Evolutionary conservation across 75 land plant species (phyloP).

Genomic region (Cunninghamia lanceolata): DNA sequence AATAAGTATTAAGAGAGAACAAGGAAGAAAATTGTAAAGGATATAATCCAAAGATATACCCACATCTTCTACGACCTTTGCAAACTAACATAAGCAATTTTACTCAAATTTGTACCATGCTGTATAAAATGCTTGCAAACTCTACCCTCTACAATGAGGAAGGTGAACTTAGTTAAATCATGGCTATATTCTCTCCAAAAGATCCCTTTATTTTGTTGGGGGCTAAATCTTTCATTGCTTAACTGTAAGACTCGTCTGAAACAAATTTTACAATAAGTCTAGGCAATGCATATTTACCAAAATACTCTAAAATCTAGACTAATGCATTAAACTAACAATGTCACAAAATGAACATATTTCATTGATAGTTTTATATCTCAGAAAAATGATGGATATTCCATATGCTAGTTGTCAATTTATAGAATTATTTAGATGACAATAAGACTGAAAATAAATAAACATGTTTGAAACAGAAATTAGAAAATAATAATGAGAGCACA

Average conservation of each 20-base stretch:
- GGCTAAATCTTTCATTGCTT: too few relatives aligned
- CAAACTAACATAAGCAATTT: background rate
- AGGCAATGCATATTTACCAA: background rate
- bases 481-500: too few relatives aligned
- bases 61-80: background rate
- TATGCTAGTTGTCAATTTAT: too few relatives aligned
- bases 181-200: background rate
- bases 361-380: background rate
- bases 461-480: too few relatives aligned
- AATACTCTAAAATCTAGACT: background rate
- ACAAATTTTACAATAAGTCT: background rate
- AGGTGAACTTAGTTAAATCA: background rate
- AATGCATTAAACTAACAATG: background rate
- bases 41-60: background rate
- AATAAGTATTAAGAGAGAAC: background rate
- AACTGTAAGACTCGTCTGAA: background rate
- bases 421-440: too few relatives aligned
- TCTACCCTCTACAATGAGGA: background rate
- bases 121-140: background rate
- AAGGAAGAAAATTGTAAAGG: background rate
- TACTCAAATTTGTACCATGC: background rate
- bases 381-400: background rate
- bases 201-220: background rate
- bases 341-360: background rate
- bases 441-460: too few relatives aligned